Evolutionary conservation across 2,329 filamentous ascomycete species (phyloP).

Genomic region (Colletotrichum musicola): DNA sequence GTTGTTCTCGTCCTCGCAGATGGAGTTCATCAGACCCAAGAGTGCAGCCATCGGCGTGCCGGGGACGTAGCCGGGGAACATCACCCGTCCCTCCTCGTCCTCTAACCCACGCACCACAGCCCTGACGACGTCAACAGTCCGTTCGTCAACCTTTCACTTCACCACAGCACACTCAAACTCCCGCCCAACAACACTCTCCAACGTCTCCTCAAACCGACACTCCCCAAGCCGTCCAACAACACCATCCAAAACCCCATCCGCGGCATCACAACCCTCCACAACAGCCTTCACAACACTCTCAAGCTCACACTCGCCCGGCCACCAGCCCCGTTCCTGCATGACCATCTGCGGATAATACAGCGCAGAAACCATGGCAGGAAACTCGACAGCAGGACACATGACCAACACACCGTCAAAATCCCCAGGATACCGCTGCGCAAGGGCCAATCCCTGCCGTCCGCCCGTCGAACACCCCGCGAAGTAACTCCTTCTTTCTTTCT

Average conservation of each 20-base stretch:
- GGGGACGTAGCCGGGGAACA: too few relatives aligned
- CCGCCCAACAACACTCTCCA: too few relatives aligned
- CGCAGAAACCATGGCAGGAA: slow-evolving; percentile 11
- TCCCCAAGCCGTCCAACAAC: slow-evolving; percentile 42
- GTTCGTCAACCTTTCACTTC: too few relatives aligned
- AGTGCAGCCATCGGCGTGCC: too few relatives aligned
- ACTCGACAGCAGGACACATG: slow-evolving; percentile 55
- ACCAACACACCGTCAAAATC: slow-evolving; percentile 71
- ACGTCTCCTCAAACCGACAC: slow-evolving; percentile 30
- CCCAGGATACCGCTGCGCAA: slow-evolving; percentile 65
- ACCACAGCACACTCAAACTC: too few relatives aligned
- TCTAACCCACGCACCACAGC: too few relatives aligned
- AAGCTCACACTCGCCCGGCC: slow-evolving; percentile 26
- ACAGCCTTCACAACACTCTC: slow-evolving; percentile 54
- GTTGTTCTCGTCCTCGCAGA: too few relatives aligned
- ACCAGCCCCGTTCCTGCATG: background rate
- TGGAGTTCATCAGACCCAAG: too few relatives aligned
- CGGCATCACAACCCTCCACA: slow-evolving; percentile 54
- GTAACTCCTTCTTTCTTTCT: slow-evolving; percentile 57
- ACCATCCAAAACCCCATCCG: slow-evolving; percentile 59
- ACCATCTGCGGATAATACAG: slow-evolving; percentile 14
- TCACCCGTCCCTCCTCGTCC: too few relatives aligned
- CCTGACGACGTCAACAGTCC: too few relatives aligned
- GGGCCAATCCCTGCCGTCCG: slow-evolving; percentile 69
- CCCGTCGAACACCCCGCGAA: slow-evolving; percentile 71